Evolutionary conservation across 2,329 filamentous ascomycete genomes (phyloP).

Genomic region (Tricladium varicosporioides): DNA sequence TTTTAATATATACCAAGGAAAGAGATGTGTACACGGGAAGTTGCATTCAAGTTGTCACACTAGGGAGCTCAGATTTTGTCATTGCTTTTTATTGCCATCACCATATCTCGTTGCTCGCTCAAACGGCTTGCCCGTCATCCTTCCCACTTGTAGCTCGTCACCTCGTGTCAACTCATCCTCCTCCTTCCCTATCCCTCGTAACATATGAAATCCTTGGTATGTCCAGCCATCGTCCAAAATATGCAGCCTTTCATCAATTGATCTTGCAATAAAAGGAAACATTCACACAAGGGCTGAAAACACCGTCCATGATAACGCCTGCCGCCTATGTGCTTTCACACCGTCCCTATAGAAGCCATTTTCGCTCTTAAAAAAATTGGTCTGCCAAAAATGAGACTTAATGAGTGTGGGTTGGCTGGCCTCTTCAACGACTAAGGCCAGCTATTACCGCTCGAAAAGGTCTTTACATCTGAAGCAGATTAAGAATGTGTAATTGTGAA

Average conservation of each 20-base stretch:
- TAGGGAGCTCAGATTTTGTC: not conserved
- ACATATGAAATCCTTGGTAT: constrained; percentile 26
- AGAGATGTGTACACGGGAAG: too few relatives aligned
- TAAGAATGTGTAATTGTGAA: constrained; percentile 26
- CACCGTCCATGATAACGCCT: constrained; percentile 21
- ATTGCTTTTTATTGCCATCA: constrained; percentile 13
- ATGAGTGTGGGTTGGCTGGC: constrained; percentile 26
- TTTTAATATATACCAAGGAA: too few relatives aligned
- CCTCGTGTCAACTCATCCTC: constrained; percentile 4
- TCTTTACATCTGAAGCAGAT: constrained; percentile 33
- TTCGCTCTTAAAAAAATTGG: constrained; percentile 13
- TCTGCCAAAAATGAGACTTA: constrained; percentile 21
- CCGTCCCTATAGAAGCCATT: constrained; percentile 13
- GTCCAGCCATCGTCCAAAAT: constrained; percentile 21
- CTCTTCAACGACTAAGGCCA: constrained; percentile 6
- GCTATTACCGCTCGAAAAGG: constrained; percentile 27
- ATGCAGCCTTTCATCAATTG: constrained; percentile 16
- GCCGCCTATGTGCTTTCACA: constrained; percentile 22
- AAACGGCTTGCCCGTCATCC: not conserved
- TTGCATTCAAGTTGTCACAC: too few relatives aligned
- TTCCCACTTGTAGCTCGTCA: not conserved
- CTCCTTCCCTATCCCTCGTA: constrained; percentile 5
- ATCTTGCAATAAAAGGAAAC: constrained; percentile 12
- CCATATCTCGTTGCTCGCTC: constrained; percentile 2
- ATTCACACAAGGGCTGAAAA: constrained; percentile 4